Base-by-base conservation (phyloP, 345 rosid genomes). In the Cardamine chenopodiifolia region DNA sequence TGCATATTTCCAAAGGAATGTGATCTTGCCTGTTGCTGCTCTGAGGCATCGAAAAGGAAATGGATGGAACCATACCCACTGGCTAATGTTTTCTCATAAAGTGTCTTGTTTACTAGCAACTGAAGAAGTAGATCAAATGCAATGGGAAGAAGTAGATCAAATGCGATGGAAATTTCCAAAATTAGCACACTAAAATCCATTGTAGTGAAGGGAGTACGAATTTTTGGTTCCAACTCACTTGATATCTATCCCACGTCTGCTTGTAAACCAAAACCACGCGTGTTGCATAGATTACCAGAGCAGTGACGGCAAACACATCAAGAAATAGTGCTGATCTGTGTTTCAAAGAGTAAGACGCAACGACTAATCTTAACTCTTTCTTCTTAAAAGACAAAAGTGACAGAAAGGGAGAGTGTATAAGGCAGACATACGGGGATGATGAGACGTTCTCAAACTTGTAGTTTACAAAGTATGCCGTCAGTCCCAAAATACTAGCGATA, bases 221-320 rank as follows among this genome's bases (percentile, higher is more conserved):
- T 15, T 35, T 64, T 47, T 48, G n/a, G 72, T 28, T 49, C 57
- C 28, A 71, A 78, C 90, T 89, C 81, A 89, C 97, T 83, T 94
- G 96, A 83, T 94, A 94, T 71, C 98, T 86, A 64, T 94, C 98
- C 93, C 96, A 87, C 48, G 98, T 94, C 82, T 94, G 98, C 76
- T 94, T 91, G 86, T 94, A 94, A 75, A 97, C 98, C 86, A 94
- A 83, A 70, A 81, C 91, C 81, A 91, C 95, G 4, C 98, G 98
- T 59, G 85, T 80, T 62, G 83, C 88, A 74, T 85, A 89, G 65
- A 94, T 82, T 82, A 94, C 80, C 35, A 94, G 93, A 63, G 97
- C 98, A 71, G 86, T 79, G 70, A 85, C 40, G 34, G 97, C 96
- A 74, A 94, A 65, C 61, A 85, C 97, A 72, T 94, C 98, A 76